Evolutionary conservation across 2,329 filamentous ascomycete species (phyloP), one percentile per base, ranked within the genome.

Genomic region (Xylariaceae sp.): DNA sequence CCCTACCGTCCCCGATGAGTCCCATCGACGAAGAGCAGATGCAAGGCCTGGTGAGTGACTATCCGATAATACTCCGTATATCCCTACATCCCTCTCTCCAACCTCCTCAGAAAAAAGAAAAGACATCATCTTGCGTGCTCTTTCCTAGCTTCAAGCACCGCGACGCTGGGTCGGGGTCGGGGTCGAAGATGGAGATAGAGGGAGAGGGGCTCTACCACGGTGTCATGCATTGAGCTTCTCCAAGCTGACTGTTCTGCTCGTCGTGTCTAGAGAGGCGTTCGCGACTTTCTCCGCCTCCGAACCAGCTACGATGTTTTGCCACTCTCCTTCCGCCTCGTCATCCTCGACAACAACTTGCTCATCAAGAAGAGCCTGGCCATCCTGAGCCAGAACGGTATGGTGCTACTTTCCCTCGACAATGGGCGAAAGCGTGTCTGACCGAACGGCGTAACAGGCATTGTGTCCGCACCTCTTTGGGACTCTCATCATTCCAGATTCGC

Each of bases 311-410:
- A 99, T 73, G 94, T 99, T 59, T 80, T 99, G 42, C 94, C 94
- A 15, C 82, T 99, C 53, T 96, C 91, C 59, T 99, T 95, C 72
- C 88, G 94, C 56, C 83, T 99, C 48, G 95, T 99, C 65, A 83
- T 96, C 57, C 89, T 99, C 68, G 95, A 99, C 71, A 97, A 90
- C 55, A 86, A 91, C 55, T 80, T 99, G 51, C 83, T 96, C 48
- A 95, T 99, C 62, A 96, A 95, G 75, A 96, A 97, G 79, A 96
- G 90, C 69, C 75, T 99, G 63, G 90, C 89, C 65, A 97, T 97
- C 60, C 78, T 99, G 57, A 90, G 90, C 42, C 92, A 97, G 70
- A 97, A 97, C 77, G 90, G 92, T 95, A 70, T 52, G 48, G 48
- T 41, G 48, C 45, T 46, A 43, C 44, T 5, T n/a, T 30, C 18